Base-by-base conservation (phyloP, 2,329 filamentous ascomycete species). In the Hypoxylon sp. region DNA sequence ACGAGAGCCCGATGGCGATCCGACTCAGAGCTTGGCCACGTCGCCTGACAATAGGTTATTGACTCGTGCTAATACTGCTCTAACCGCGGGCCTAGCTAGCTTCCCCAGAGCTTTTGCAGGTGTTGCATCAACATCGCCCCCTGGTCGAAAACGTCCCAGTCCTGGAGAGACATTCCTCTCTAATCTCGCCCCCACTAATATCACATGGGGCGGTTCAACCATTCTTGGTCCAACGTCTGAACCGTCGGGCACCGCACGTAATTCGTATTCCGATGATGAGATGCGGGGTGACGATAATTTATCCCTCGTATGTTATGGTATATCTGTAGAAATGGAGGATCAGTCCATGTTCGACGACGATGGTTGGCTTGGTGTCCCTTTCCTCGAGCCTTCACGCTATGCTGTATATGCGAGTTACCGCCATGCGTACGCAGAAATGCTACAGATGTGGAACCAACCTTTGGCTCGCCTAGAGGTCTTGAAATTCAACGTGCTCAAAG, bases 331-430 rank as follows among this genome's bases (percentile, higher is more conserved):
- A 5, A 81, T 90, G 68, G 84, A 87, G 72, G 88, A 91, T 66
- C 87, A 89, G 67, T 83, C 84, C n/a, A 82, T 85, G 19, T 91
- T 91, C 70, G 89, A 91, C 68, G 88, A 91, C 55, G 89, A 91
- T 72, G 88, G 88, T 11, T 90, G 88, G 82, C 82, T 90, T 73
- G 83, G 81, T 19, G 82, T 84, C 2, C 85, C 89, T 3, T 77
- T 91, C 2, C 80, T 91, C 14, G 84, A 89, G 45, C 79, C 83
- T 3, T 80, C 74, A 29, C 82, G 81, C n/a, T 76, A 79, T 4
- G 75, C 80, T 2, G 75, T 84, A 19, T 88, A 88, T 68, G 82
- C 84, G n/a, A 82, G 81, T 71, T 91, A 91, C 72, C 85, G 89
- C 34, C 85, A 87, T 64, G 83, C 85, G 0, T 91, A 91, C 71